Evolutionary conservation across 1,284 basidiomycete species (phyloP), one percentile per base, ranked within the genome.

Genomic region (Ustilago cynodontis): DNA sequence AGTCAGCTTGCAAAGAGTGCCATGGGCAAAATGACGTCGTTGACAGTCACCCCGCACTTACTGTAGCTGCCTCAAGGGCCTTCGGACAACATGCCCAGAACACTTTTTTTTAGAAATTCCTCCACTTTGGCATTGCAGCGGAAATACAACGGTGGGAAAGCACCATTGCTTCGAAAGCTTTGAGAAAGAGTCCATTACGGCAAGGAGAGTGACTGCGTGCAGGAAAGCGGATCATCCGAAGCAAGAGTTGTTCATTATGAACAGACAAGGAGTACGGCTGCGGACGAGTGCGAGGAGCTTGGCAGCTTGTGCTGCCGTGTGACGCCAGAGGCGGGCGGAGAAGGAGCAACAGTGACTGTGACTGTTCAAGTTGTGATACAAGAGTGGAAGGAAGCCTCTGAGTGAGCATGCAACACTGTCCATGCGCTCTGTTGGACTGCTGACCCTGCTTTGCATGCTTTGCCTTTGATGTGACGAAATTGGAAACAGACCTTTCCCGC

Each of bases 11-110:
- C 11, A 49, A 7, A 10, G 43, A 35, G 24, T 20, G 9, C 13
- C 9, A 52, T n/a, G 31, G 54, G 33, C 47, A 20, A 31, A 37
- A 71, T 71, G 69, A 71, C 69, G 69, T 71, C 64, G 69, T 56
- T 59, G 69, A 71, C 64, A 71, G 69, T 65, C 62, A 71, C 63
- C 64, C 64, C 69, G 50, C 67, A 65, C 54, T 33, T n/a, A n/a
- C n/a, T n/a, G n/a, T n/a, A n/a, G n/a, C n/a, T n/a, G 10, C 13
- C 43, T 47, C 49, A 43, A 18, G 39, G 47, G 37, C 43, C 22
- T 6, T 28, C 18, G 24, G 49, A 51, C 51, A 58, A 59, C 64
- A 52, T 56, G 53, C 52, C 31, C 39, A 43, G 8, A 59, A 52
- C 31, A 56, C 35, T 22, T 51, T 43, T 43, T 47, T 49, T 58